Base-by-base conservation (phyloP, 2,329 filamentous ascomycete species). In the Xylariaceae sp. region DNA sequence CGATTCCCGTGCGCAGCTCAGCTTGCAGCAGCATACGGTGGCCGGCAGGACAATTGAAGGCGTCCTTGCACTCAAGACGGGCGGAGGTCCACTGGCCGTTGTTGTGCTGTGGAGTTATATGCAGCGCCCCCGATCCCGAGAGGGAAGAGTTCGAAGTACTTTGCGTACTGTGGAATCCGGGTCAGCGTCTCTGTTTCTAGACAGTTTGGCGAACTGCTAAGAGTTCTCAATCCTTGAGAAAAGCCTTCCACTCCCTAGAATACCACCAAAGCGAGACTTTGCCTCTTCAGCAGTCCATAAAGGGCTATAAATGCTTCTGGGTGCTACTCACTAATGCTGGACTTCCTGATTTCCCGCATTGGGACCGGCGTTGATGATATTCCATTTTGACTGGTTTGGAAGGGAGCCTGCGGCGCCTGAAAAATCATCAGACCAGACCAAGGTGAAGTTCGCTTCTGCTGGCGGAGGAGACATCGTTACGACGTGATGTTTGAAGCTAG, bases 341-440 rank as follows among this genome's bases (percentile, higher is more conserved):
- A 56, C 51, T 29, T 64, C 62, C 20, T 56, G 46, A 45, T 64
- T 64, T 19, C 43, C 56, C 14, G n/a, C 14, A 48, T 63, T 64
- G 20, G 59, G 60, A 3, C 60, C 62, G 7, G 20, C 20, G n/a
- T 44, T 41, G 21, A 57, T 37, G 20, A 63, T 59, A 14, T 63
- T 57, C 60, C 62, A 64, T 40, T 63, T 64, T 4, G 51, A 53
- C 23, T 57, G 48, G 37, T 61, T 56, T 10, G 54, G 57, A 14
- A 52, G 49, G 16, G 57, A 58, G 18, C 54, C 60, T 3, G 57
- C 57, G 2, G 59, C 4, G 6, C 60, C 61, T 2, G 50, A 29
- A 37, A 64, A 64, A 40, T 62, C 57, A 37, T 59, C 61, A n/a
- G 52, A 54, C 60, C 60, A 64, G 49, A 57, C 50, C 3, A 56